These are phyloP conservation scores for Eucalyptus sideroxylon DNA, from an alignment of 345 rosid genomes.

Conservation along the genomic window DNA sequence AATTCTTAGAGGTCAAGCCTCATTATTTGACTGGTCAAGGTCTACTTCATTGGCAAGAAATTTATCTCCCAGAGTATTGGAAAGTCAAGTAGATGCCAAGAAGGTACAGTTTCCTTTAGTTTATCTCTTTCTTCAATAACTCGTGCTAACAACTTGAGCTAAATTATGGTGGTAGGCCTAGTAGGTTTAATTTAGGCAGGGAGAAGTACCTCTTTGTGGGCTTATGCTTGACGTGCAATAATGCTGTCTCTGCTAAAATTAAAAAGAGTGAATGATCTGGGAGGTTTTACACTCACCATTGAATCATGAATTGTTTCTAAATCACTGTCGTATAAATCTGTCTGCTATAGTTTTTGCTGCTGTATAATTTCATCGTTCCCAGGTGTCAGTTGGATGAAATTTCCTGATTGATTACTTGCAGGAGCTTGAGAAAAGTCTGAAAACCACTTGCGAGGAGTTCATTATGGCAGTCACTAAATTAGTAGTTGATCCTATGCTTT, in stretches of 20 bases:
- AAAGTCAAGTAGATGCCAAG: constrained; percentile 95
- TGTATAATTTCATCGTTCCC: neutral
- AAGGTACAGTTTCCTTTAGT: constrained; percentile 38
- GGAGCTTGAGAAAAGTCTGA: constrained; percentile 94
- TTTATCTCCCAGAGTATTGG: constrained; percentile 92
- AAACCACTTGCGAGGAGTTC: constrained; percentile 97
- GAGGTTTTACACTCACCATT: neutral
- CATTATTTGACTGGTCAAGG: constrained; percentile 93
- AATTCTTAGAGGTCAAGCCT: constrained; percentile 94
- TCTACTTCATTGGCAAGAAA: constrained; percentile 93
- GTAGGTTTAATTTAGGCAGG: neutral
- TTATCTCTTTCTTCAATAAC: neutral
- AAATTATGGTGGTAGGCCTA: neutral
- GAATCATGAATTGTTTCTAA: neutral
- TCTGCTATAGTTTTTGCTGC: neutral
- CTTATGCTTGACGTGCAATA: neutral
- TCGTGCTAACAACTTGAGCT: neutral
- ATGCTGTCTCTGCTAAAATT: neutral
- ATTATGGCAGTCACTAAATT: constrained; percentile 92
- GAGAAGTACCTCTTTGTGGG: neutral
- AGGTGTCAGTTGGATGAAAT: neutral
- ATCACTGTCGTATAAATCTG: neutral
- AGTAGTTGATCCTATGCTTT: constrained; percentile 98
- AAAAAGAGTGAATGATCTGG: neutral
- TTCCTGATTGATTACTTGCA: constrained; percentile 12